Conservation (phyloP, 2,329 filamentous ascomycete species). For the Alternaria gaisen region DNA sequence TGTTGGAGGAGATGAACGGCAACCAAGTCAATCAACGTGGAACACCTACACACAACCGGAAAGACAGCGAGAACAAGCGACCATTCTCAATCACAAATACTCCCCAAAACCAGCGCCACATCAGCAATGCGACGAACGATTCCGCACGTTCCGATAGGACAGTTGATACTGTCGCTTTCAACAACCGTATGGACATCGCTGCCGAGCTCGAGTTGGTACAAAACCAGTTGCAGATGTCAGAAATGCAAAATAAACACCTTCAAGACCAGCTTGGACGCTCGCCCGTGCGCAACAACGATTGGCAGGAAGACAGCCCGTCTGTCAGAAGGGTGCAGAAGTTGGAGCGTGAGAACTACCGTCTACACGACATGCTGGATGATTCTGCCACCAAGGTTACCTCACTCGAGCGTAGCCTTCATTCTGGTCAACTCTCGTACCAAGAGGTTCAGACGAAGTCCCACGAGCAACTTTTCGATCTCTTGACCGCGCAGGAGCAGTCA, state of each 20-base stretch:
- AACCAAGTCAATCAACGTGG: slow-evolving; percentile 75
- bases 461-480: slow-evolving; percentile 89
- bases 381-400: slow-evolving; percentile 91
- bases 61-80: slow-evolving; percentile 65
- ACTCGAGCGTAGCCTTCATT: slow-evolving; percentile 84
- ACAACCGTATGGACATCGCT: slow-evolving; percentile 89
- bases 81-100: slow-evolving; percentile 80
- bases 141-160: slow-evolving; percentile 87
- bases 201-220: slow-evolving; percentile 91
- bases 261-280: slow-evolving; percentile 85
- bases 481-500: slow-evolving; percentile 92
- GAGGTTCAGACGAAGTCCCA: slow-evolving; percentile 94
- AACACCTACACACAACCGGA: slow-evolving; percentile 76
- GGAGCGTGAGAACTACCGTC: slow-evolving; percentile 87
- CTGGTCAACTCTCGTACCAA: slow-evolving; percentile 85
- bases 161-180: slow-evolving; percentile 82
- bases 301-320: slow-evolving; percentile 79
- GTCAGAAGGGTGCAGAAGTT: slow-evolving; percentile 85
- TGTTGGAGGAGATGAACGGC: slow-evolving; percentile 86
- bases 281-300: slow-evolving; percentile 69
- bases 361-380: slow-evolving; percentile 95
- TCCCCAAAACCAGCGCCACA: slow-evolving; percentile 73
- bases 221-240: slow-evolving; percentile 89
- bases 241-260: slow-evolving; percentile 95
- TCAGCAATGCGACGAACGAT: slow-evolving; percentile 73